These are phyloP conservation scores for Ceratopteris richardii DNA, from an alignment of 75 land plant genomes.

Conservation along the genomic window DNA sequence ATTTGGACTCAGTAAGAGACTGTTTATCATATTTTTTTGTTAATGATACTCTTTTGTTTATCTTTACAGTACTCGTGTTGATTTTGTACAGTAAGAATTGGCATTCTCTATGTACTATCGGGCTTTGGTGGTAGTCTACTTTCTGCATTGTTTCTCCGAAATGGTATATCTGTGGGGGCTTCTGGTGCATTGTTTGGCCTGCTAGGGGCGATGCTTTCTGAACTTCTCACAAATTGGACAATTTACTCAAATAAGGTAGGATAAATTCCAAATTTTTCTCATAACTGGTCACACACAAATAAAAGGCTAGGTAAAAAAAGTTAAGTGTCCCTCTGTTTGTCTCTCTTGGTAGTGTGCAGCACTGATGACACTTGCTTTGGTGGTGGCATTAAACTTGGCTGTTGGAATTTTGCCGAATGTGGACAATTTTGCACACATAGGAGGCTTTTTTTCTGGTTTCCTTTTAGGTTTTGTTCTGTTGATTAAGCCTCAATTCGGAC, in stretches of 20 bases:
- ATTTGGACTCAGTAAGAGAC: slow-evolving; percentile 68
- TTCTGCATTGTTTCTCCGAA: slow-evolving; percentile 67
- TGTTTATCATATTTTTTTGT: neutral
- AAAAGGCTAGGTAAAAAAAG: too few species aligned
- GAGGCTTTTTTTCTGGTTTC: slow-evolving; percentile 85
- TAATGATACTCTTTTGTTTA: neutral
- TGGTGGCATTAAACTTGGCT: slow-evolving; percentile 64
- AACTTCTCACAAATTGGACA: slow-evolving; percentile 90
- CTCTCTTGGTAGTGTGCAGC: slow-evolving; percentile 39
- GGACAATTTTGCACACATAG: slow-evolving; percentile 90
- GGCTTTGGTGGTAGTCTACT: slow-evolving; percentile 86
- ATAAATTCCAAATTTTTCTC: neutral
- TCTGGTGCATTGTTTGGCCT: slow-evolving; percentile 95
- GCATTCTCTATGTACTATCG: slow-evolving; percentile 59
- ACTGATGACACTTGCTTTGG: slow-evolving; percentile 48
- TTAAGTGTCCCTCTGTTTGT: too few species aligned
- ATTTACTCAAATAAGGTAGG: slow-evolving; percentile 72
- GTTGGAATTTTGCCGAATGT: slow-evolving; percentile 81
- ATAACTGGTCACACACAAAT: too few species aligned
- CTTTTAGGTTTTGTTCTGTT: slow-evolving; percentile 85
- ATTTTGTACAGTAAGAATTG: slow-evolving; percentile 41
- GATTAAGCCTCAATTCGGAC: slow-evolving; percentile 75
- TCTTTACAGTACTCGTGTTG: neutral
- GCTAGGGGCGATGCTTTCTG: slow-evolving; percentile 82
- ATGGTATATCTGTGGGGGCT: slow-evolving; percentile 86